Conservation (phyloP, 306 rosid genomes). For the Vigna reflexopilosa region DNA sequence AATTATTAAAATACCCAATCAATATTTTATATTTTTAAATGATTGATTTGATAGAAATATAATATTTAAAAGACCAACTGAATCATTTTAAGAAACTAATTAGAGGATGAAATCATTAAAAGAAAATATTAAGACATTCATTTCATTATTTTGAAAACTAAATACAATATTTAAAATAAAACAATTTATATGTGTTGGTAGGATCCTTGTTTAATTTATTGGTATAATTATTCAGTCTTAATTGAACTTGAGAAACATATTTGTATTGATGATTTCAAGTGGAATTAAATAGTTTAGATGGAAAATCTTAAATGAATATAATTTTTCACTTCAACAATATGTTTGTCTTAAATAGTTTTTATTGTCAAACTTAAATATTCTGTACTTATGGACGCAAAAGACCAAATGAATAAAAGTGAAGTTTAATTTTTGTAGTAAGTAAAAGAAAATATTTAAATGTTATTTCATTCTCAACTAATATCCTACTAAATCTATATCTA, state of each 20-base stretch:
- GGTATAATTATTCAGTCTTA: background rate
- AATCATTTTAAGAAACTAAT: background rate
- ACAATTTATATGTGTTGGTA: too few species aligned
- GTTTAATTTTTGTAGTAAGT: too few species aligned
- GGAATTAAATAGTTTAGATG: background rate
- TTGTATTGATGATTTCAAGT: too few species aligned
- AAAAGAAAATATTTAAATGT: too few species aligned
- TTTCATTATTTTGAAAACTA: background rate
- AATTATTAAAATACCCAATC: too few species aligned
- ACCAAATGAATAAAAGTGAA: background rate
- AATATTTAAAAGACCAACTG: background rate
- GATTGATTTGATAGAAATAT: background rate
- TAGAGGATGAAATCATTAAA: too few species aligned
- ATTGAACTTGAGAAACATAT: background rate
- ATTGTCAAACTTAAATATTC: background rate
- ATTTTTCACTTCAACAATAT: background rate
- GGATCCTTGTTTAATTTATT: background rate
- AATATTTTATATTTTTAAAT: background rate
- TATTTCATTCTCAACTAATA: too few species aligned
- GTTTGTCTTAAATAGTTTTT: background rate
- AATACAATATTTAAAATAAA: background rate
- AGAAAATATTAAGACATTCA: too few species aligned
- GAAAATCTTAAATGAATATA: background rate
- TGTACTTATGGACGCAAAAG: background rate
- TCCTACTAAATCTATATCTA: too few species aligned